phyloP scores from a whole-genome alignment of 2,329 filamentous ascomycete species.

The Penicillium sp. region DNA sequence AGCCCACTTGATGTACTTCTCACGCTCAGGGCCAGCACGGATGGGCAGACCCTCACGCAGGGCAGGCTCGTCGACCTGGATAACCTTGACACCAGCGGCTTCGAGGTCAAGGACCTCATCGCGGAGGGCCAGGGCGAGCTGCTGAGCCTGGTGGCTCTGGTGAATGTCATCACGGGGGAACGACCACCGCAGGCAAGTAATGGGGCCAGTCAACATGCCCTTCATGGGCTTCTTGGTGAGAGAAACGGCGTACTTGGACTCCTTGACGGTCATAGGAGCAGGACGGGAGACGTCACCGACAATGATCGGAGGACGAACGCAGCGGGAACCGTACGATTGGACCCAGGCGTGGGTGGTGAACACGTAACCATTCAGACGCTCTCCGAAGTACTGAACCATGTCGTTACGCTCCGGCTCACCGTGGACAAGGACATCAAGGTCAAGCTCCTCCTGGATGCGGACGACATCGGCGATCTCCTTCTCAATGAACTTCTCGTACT shows the following conservation, averaged over 20 bases:
- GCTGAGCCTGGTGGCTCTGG: constrained; percentile 97
- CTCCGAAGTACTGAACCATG: constrained; percentile 99
- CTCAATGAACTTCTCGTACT: constrained; percentile 99
- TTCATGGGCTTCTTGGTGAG: constrained; percentile 99
- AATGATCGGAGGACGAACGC: constrained; percentile 95
- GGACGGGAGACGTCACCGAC: constrained; percentile 98
- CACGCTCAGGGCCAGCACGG: constrained; percentile 85
- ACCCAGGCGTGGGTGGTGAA: constrained; percentile 97
- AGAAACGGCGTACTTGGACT: constrained; percentile 96
- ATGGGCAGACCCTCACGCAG: constrained; percentile 99
- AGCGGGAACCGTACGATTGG: constrained; percentile 95
- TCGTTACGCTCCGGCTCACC: constrained; percentile 99
- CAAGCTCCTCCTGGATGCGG: constrained; percentile 96
- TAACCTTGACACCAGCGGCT: constrained; percentile 91
- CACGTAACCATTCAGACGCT: constrained; percentile 91
- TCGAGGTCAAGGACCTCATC: constrained; percentile 98
- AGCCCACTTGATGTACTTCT: constrained; percentile 94
- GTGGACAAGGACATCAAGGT: constrained; percentile 94
- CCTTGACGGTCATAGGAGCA: constrained; percentile 98
- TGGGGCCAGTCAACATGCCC: constrained; percentile 95
- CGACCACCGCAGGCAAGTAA: constrained; percentile 98
- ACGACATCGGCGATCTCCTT: constrained; percentile 94
- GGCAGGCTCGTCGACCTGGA: constrained; percentile 98
- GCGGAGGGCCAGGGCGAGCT: constrained; percentile 95
- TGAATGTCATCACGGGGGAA: constrained; percentile 99